phyloP scores from a whole-genome alignment of 1,139 yeast species.

The Scheffersomyces parashehatae region DNA sequence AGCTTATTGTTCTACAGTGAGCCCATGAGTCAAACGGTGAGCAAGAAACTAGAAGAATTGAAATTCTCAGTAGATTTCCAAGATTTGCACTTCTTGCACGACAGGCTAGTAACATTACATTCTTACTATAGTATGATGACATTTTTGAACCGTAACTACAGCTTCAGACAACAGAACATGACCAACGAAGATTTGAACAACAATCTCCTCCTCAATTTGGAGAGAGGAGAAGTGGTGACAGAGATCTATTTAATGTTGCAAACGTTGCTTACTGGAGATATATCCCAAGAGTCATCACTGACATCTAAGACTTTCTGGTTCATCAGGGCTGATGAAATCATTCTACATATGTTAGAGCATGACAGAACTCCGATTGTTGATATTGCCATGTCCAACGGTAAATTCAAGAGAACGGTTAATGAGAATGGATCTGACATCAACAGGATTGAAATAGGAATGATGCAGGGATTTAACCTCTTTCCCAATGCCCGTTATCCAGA shows the following conservation, averaged over 20 bases:
- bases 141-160: constrained; percentile 32
- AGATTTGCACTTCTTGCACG: constrained; percentile 32
- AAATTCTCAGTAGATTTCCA: constrained; percentile 46
- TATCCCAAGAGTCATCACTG: constrained; percentile 18
- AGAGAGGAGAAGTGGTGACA: constrained; percentile 28
- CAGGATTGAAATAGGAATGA: constrained; percentile 43
- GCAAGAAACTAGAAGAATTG: constrained; percentile 40
- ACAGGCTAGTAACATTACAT: constrained; percentile 30
- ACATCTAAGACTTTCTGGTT: constrained; percentile 51
- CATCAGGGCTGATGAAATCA: constrained; percentile 54
- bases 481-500: constrained; percentile 34
- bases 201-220: constrained; percentile 27
- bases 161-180: constrained; percentile 35
- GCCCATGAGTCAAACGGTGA: constrained; percentile 37
- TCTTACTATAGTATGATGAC: constrained; percentile 24
- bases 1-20: constrained; percentile 43
- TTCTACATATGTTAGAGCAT: constrained; percentile 46
- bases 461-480: constrained; percentile 43
- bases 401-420: constrained; percentile 48
- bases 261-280: constrained; percentile 42
- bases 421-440: constrained; percentile 48
- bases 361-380: constrained; percentile 45
- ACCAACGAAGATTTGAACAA: constrained; percentile 41
- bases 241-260: constrained; percentile 42
- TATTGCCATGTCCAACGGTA: constrained; percentile 39